A percentile compares a stretch with the other conserved stretches of the same genome.
phyloP scores from a whole-genome alignment of 139 green algal species.

The Chlorella ohadii region DNA sequence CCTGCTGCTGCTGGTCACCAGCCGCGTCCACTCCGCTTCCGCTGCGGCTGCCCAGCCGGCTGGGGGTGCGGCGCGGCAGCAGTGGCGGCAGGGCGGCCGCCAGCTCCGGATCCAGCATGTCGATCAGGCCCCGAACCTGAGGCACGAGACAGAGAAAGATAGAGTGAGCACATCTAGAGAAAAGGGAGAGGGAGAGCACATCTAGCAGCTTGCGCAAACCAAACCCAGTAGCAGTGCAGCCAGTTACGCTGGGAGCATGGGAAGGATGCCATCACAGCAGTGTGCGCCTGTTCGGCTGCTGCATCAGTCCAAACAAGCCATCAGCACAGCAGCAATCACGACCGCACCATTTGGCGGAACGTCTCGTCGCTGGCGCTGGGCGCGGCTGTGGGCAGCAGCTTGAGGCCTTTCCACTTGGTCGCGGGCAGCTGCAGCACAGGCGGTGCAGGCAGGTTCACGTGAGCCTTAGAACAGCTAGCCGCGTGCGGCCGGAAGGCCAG shows the following conservation, averaged over 20 bases:
- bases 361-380: not conserved
- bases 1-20: not conserved
- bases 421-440: conserved; percentile 47
- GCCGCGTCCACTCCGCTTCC: not conserved
- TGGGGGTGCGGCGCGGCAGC: not conserved
- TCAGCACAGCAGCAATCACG: too few species aligned
- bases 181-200: too few species aligned
- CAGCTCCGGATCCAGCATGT: conserved; percentile 45
- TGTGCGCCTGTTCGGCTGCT: too few species aligned
- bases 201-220: too few species aligned
- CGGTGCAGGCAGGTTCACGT: too few species aligned
- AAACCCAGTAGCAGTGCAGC: too few species aligned
- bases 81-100: conserved; percentile 24
- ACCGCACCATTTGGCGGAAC: conserved; percentile 22
- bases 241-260: too few species aligned
- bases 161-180: too few species aligned
- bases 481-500: too few species aligned
- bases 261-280: too few species aligned
- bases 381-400: conserved; percentile 47
- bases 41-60: not conserved
- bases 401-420: conserved; percentile 43
- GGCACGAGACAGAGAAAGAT: too few species aligned
- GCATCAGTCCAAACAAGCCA: too few species aligned
- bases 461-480: not conserved
- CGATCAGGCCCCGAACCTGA: conserved; percentile 36